A percentile compares a stretch with the other conserved stretches of the same genome.
phyloP scores from a whole-genome alignment of 73 alveolate genomes.

The Uronychia binucleata region DNA sequence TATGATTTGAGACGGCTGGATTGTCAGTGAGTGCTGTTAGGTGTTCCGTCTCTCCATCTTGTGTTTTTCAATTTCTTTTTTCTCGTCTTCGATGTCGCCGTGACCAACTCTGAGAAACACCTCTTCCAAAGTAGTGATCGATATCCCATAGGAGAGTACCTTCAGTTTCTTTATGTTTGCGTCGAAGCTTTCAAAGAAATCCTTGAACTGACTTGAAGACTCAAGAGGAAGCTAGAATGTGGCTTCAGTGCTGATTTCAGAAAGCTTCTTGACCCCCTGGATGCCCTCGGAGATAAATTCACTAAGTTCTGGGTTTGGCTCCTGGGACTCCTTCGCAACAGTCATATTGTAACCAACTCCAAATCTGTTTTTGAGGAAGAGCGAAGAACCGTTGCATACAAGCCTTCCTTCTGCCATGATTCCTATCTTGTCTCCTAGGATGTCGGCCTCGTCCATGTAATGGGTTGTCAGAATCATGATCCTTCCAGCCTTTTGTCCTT shows the following conservation, averaged over 20 bases:
- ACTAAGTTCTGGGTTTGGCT: conserved; percentile 25
- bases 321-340: conserved; percentile 61
- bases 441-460: conserved; percentile 91
- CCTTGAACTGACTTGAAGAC: conserved; percentile 24
- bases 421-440: conserved; percentile 86
- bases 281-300: background rate
- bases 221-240: conserved; percentile 62
- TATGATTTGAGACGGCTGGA: too few relatives aligned
- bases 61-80: conserved; percentile 40
- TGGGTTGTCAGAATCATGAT: conserved; percentile 85
- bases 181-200: conserved; percentile 70
- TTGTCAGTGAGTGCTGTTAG: background rate
- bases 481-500: conserved; percentile 63
- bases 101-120: conserved; percentile 90
- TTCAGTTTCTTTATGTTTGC: conserved; percentile 36
- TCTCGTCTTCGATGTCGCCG: conserved; percentile 75
- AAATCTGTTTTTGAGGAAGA: conserved; percentile 68
- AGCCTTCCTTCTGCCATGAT: conserved; percentile 84
- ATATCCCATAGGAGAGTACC: conserved; percentile 86
- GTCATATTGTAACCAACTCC: conserved; percentile 90
- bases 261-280: conserved; percentile 19
- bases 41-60: conserved; percentile 4
- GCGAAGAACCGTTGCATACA: conserved; percentile 69
- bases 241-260: conserved; percentile 59
- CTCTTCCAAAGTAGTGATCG: conserved; percentile 96